phyloP scores from a whole-genome alignment of 2,329 filamentous ascomycete genomes.

The Chrysoporthe austroafricana region DNA sequence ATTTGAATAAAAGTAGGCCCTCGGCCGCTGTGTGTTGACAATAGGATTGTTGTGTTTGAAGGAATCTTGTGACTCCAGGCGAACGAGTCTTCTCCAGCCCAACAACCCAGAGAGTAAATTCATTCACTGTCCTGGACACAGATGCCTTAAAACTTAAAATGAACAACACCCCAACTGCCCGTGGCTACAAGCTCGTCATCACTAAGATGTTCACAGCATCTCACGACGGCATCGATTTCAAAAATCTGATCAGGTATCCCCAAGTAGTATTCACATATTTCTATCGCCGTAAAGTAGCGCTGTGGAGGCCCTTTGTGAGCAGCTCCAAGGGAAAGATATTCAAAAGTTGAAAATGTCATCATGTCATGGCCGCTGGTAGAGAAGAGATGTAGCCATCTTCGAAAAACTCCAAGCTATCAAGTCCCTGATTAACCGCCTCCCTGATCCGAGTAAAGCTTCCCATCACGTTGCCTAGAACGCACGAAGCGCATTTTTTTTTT shows the following conservation, averaged over 20 bases:
- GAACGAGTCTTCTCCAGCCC: not conserved
- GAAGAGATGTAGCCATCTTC: not conserved
- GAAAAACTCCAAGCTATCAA: slow-evolving; percentile 2
- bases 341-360: not conserved
- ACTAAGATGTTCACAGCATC: no score
- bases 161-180: no score
- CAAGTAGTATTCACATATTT: not conserved
- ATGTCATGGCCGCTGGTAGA: slow-evolving; percentile 5
- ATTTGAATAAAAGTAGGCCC: not conserved
- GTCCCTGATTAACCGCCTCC: not conserved
- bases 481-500: not conserved
- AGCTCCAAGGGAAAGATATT: not conserved
- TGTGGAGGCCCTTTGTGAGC: not conserved
- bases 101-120: not conserved
- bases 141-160: not conserved
- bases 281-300: not conserved
- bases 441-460: not conserved
- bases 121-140: not conserved
- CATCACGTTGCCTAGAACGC: not conserved
- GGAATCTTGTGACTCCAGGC: not conserved
- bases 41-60: not conserved
- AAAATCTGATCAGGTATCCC: not conserved
- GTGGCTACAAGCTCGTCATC: not conserved
- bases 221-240: not conserved
- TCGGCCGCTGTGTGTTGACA: not conserved